These are phyloP conservation scores for Trichosanthes truncata DNA, from an alignment of 306 rosid species.

Conservation along the genomic window DNA sequence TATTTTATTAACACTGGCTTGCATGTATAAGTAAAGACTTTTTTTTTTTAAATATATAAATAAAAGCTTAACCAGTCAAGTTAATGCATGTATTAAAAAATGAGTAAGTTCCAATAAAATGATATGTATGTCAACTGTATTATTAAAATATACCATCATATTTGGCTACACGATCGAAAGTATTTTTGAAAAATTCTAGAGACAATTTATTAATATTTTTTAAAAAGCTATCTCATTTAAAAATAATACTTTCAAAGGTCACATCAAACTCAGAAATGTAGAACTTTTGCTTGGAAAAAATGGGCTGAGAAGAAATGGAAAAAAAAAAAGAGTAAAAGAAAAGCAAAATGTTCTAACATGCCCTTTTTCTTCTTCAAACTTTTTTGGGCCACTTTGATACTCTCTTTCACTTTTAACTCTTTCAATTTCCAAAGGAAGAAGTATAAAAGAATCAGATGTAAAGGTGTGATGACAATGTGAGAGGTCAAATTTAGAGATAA, in stretches of 20 bases:
- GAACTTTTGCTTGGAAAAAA: neutral
- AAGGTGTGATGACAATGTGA: neutral
- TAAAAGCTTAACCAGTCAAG: no score
- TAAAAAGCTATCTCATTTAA: neutral
- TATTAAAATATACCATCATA: neutral
- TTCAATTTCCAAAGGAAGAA: constrained; percentile 6
- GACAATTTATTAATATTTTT: neutral
- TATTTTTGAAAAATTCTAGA: neutral
- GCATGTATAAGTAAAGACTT: no score
- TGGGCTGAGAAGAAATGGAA: neutral
- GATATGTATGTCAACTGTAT: neutral
- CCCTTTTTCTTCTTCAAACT: neutral
- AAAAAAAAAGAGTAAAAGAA: neutral
- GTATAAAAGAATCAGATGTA: constrained; percentile 8
- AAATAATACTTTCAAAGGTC: neutral
- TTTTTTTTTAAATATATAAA: no score
- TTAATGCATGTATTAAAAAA: no score
- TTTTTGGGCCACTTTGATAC: neutral
- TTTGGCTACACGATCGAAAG: neutral
- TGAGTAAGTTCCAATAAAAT: no score
- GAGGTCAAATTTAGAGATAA: neutral
- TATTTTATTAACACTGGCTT: no score
- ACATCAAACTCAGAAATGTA: neutral
- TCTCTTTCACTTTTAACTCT: neutral
- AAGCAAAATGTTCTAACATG: constrained; percentile 1